Base-by-base conservation (phyloP, 1,139 yeast genomes). In the Groenewaldozyma sp. region DNA sequence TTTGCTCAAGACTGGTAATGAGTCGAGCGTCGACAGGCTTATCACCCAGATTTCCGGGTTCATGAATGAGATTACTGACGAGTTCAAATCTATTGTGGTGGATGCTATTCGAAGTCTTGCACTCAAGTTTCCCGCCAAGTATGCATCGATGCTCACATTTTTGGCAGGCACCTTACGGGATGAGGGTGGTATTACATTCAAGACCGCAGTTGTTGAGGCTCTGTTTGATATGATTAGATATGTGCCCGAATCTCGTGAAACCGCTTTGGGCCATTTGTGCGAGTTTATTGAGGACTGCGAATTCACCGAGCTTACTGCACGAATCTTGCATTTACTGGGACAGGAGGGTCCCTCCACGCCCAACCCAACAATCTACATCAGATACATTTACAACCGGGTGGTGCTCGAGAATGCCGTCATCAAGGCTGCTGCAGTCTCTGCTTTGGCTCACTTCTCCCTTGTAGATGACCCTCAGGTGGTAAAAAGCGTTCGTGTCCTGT, bases 201-300 rank as follows among this genome's bases (percentile, higher is more conserved):
- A 91, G 64, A 80, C 86, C 41, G 73, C 87, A 34, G 84, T 91
- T 48, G 84, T 91, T 35, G 96, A 88, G 59, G 94, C 97, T 1
- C 73, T 91, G 50, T 80, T 88, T 52, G 97, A 91, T 59, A 74
- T 91, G 64, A 84, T 91, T 54, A 80, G 81, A 50, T 86, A 82
- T 56, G 79, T 87, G 46, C 94, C 95, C 21, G 81, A 76, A 42
- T 84, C 93, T n/a, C 78, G 84, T 54, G 94, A 84, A 54, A 64
- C 74, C 43, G 94, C 95, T 24, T 70, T 91, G 55, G 86, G 83
- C 66, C 82, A 82, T 58, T 71, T 93, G 52, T 87, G 97, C 70
- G 99, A 91, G 62, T 87, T 87, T 57, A 93, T 91, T 53, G 99
- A 93, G 65, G 99, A 91, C 67, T 91, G 97, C 66, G 99, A 91